phyloP scores from a whole-genome alignment of 371 early-diverging fungal genomes.

The Rhizomucor pusillus region DNA sequence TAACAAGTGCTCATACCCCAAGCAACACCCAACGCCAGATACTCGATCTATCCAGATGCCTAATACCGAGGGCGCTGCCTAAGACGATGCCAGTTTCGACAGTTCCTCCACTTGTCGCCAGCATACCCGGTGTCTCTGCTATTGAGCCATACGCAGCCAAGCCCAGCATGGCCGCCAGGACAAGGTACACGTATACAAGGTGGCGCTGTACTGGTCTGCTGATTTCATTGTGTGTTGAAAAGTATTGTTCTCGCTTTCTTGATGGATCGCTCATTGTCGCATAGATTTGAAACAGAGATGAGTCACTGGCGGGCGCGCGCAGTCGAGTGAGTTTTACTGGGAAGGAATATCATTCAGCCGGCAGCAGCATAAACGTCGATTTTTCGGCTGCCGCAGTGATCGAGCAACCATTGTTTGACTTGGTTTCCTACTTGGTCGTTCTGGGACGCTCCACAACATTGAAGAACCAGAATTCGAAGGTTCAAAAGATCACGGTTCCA shows the following conservation, averaged over 20 bases:
- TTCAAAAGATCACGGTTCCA: neutral
- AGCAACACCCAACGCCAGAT: conserved; percentile 30
- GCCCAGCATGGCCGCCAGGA: conserved; percentile 50
- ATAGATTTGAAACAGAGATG: too few species aligned
- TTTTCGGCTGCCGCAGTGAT: too few species aligned
- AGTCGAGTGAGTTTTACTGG: too few species aligned
- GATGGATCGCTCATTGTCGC: neutral
- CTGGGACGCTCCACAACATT: neutral
- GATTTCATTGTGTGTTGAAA: conserved; percentile 20
- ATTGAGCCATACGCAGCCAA: conserved; percentile 38
- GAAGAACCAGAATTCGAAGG: neutral
- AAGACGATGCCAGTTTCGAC: conserved; percentile 19
- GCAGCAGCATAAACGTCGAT: too few species aligned
- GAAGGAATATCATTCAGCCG: too few species aligned
- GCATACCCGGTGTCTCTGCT: conserved; percentile 9
- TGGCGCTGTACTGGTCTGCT: conserved; percentile 44
- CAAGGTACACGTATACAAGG: conserved; percentile 47
- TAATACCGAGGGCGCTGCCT: conserved; percentile 27
- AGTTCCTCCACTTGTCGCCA: conserved; percentile 12
- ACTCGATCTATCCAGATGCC: conserved; percentile 18
- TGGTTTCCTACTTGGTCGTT: neutral
- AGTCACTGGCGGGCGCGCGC: too few species aligned
- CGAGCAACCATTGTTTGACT: neutral
- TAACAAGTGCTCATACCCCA: conserved; percentile 14
- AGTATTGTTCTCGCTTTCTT: conserved; percentile 1